Evolutionary conservation across 805 yeast species (phyloP).

Genomic region (Candida ipomoeae): DNA sequence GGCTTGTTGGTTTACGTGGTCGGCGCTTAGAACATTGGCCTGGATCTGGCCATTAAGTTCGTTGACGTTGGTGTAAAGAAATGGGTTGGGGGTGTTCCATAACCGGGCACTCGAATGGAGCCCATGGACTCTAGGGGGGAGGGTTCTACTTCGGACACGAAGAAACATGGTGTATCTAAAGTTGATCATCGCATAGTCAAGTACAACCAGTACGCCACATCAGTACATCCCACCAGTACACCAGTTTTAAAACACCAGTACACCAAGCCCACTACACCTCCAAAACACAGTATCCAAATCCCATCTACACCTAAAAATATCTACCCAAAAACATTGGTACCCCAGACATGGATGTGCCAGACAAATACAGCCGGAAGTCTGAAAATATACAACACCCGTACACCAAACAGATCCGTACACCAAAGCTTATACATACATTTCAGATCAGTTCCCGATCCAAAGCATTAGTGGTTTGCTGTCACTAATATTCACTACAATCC

Average conservation of each 20-base stretch:
- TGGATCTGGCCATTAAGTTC: slow-evolving; percentile 13
- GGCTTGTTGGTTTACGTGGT: slow-evolving; percentile 2
- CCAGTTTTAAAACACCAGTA: not conserved
- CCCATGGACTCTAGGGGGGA: not conserved
- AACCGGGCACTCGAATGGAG: not conserved
- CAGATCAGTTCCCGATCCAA: no score
- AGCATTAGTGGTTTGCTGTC: no score
- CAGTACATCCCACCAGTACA: not conserved
- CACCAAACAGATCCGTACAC: not conserved
- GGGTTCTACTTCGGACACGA: not conserved
- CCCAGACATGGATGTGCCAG: not conserved
- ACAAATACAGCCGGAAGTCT: no score
- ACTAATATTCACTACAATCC: no score
- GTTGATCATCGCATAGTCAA: no score
- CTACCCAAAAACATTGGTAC: not conserved
- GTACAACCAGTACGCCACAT: not conserved
- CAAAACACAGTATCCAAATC: no score
- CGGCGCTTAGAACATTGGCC: slow-evolving; percentile 1
- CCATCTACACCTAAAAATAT: no score
- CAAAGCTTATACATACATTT: no score
- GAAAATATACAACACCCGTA: not conserved
- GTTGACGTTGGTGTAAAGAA: slow-evolving; percentile 11
- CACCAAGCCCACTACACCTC: not conserved
- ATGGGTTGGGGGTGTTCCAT: slow-evolving; percentile 3
- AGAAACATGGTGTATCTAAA: not conserved